Conservation (phyloP, 2,329 filamentous ascomycete species). For the Aspergillus fructus region DNA sequence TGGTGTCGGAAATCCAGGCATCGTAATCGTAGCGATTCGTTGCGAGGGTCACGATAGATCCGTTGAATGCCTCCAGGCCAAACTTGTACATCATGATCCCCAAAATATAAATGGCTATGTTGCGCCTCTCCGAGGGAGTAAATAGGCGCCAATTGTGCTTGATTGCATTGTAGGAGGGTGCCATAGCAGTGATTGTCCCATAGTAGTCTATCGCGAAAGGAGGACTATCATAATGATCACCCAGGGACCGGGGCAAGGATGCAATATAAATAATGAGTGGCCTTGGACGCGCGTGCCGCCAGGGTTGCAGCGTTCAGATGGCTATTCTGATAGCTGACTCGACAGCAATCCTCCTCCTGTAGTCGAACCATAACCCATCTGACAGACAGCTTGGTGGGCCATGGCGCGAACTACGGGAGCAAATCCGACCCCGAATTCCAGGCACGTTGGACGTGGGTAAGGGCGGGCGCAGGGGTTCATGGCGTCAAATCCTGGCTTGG, state of each 20-base stretch:
- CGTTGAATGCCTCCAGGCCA: slow-evolving; percentile 17
- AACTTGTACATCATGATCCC: slow-evolving; percentile 20
- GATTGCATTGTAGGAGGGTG: slow-evolving; percentile 12
- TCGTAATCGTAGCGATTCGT: slow-evolving; percentile 19
- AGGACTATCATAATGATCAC: background rate
- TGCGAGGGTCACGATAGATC: slow-evolving; percentile 16
- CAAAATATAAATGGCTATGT: slow-evolving; percentile 14
- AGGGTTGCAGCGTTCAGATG: background rate
- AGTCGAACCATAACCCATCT: slow-evolving; percentile 1
- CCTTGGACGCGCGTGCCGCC: background rate
- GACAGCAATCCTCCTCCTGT: background rate
- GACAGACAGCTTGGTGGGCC: slow-evolving; percentile 8
- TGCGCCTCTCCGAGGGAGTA: slow-evolving; percentile 14
- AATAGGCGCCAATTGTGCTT: slow-evolving; percentile 13
- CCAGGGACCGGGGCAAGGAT: background rate
- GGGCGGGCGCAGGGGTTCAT: background rate
- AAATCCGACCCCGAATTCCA: slow-evolving; percentile 7
- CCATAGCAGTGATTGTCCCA: slow-evolving; percentile 11
- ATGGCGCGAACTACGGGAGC: background rate
- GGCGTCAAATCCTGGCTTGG: background rate
- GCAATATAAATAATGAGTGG: slow-evolving; percentile 8
- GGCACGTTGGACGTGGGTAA: slow-evolving; percentile 6
- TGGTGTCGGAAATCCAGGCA: slow-evolving; percentile 9
- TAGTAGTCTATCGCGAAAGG: slow-evolving; percentile 5
- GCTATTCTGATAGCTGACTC: background rate